Evolutionary conservation across 495 filamentous ascomycete genomes (phyloP).

Genomic region (Beverwykella pulmonaria): DNA sequence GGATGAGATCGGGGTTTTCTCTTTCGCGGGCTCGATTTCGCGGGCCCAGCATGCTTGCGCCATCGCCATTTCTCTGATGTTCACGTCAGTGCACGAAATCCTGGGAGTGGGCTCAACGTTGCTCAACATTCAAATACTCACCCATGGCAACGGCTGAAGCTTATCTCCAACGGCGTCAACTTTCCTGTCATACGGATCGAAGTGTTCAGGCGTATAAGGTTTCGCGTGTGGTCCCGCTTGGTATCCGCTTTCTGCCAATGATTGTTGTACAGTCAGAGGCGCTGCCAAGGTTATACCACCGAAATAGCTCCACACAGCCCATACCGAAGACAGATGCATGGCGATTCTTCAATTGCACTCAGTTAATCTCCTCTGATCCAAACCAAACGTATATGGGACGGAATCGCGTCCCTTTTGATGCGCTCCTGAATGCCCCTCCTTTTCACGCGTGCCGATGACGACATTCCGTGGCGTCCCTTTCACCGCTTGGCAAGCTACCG

Average conservation of each 20-base stretch:
- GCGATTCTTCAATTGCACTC: constrained; percentile 7
- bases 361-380: background rate
- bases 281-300: constrained; percentile 26
- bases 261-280: constrained; percentile 45
- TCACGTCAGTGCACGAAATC: constrained; percentile 2
- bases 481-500: constrained; percentile 10
- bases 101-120: too few relatives aligned
- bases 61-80: constrained; percentile 61
- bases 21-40: constrained; percentile 64
- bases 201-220: constrained; percentile 49
- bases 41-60: constrained; percentile 64
- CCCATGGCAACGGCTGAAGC: constrained; percentile 62
- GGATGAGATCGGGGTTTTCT: constrained; percentile 66
- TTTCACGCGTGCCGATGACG: constrained; percentile 17
- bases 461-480: constrained; percentile 16
- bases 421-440: background rate
- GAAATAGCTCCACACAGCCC: background rate
- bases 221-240: constrained; percentile 26
- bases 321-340: constrained; percentile 29
- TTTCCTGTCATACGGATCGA: constrained; percentile 54
- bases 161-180: constrained; percentile 61
- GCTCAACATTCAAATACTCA: constrained; percentile 26
- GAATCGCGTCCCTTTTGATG: background rate
- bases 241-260: constrained; percentile 38
- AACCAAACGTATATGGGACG: background rate